phyloP scores from a whole-genome alignment of 2,329 filamentous ascomycete species.

The Emydomyces testavorans region DNA sequence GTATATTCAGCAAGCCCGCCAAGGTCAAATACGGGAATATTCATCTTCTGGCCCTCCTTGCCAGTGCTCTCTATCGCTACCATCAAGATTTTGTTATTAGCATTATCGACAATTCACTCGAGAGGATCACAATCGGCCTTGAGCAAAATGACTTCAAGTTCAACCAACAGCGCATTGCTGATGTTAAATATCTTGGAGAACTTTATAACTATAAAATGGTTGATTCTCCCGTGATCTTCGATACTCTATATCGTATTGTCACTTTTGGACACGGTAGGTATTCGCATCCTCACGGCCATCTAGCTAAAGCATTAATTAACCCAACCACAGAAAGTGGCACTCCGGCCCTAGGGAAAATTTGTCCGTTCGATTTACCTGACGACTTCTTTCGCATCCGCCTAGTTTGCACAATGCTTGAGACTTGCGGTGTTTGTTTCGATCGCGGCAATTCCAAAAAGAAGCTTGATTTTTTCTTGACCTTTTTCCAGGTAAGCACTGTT shows the following conservation, averaged over 20 bases:
- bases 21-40: conserved; percentile 98
- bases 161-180: conserved; percentile 86
- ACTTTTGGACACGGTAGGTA: conserved; percentile 68
- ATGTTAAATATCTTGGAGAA: conserved; percentile 92
- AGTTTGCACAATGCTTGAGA: conserved; percentile 80
- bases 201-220: conserved; percentile 97
- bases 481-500: conserved; percentile 58
- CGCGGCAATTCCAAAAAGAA: conserved; percentile 91
- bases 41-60: conserved; percentile 78
- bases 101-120: conserved; percentile 85
- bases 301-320: conserved; percentile 1
- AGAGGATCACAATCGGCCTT: conserved; percentile 74
- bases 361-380: conserved; percentile 72
- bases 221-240: conserved; percentile 89
- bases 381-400: conserved; percentile 94
- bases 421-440: conserved; percentile 92
- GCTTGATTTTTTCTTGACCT: conserved; percentile 90
- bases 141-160: conserved; percentile 97
- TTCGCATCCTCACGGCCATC: not conserved
- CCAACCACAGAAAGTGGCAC: conserved; percentile 52
- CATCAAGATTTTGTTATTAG: conserved; percentile 81
- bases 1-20: conserved; percentile 88
- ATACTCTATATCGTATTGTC: conserved; percentile 85
- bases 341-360: conserved; percentile 65
- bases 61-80: conserved; percentile 80